Evolutionary conservation across 2,329 filamentous ascomycete species (phyloP).

Genomic region (Epichloe elymi): DNA sequence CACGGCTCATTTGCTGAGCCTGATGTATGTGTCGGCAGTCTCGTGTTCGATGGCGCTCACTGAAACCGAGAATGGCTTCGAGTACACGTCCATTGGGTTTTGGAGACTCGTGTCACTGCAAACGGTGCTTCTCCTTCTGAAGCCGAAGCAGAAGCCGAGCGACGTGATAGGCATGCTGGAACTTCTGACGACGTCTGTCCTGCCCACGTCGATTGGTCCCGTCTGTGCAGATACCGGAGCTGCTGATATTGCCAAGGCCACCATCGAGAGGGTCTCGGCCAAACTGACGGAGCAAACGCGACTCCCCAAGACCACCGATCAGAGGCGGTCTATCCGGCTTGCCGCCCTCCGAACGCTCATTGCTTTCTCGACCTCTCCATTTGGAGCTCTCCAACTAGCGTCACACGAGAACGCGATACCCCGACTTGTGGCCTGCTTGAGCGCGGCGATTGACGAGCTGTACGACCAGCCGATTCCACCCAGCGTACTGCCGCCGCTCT

Average conservation of each 20-base stretch:
- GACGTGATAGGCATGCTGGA: constrained; percentile 53
- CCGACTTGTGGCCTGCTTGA: constrained; percentile 54
- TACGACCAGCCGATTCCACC: constrained; percentile 41
- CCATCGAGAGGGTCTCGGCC: constrained; percentile 51
- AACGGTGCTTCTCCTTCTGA: constrained; percentile 54
- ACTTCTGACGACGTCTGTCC: constrained; percentile 52
- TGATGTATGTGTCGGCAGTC: constrained; percentile 51
- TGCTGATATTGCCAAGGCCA: constrained; percentile 27
- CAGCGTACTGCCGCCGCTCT: constrained; percentile 22
- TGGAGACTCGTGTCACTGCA: constrained; percentile 57
- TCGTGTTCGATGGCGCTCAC: constrained; percentile 36
- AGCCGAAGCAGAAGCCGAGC: constrained; percentile 47
- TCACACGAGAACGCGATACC: constrained; percentile 57
- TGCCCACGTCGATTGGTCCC: constrained; percentile 52
- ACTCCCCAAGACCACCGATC: constrained; percentile 20
- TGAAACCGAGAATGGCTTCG: constrained; percentile 17
- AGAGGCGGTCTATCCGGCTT: constrained; percentile 30
- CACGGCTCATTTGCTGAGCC: constrained; percentile 46
- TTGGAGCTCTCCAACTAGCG: constrained; percentile 53
- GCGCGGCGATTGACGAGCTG: constrained; percentile 57
- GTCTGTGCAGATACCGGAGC: constrained; percentile 35
- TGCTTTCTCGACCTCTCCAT: constrained; percentile 47
- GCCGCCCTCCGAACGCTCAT: constrained; percentile 39
- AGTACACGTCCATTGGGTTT: constrained; percentile 32
- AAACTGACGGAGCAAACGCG: constrained; percentile 45